Evolutionary conservation across 1,284 basidiomycete species (phyloP).

Genomic region (Ustilago tritici): DNA sequence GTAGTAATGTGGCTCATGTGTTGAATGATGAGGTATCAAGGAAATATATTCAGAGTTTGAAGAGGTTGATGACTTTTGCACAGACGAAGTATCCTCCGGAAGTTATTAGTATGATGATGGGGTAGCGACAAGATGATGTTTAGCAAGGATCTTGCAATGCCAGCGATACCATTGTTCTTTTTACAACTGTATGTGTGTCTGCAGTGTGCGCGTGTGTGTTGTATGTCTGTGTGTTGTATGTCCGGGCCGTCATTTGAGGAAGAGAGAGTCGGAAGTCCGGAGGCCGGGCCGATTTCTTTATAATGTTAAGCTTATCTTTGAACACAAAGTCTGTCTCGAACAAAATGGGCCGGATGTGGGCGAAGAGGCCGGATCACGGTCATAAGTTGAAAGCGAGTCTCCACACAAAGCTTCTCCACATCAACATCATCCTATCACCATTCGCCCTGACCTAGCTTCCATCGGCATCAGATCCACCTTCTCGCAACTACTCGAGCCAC

Average conservation of each 20-base stretch:
- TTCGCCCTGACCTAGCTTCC: neutral
- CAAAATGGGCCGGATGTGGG: conserved; percentile 18
- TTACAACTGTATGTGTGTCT: neutral
- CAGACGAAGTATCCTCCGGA: conserved; percentile 62
- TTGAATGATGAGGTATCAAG: conserved; percentile 98
- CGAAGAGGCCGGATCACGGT: conserved; percentile 5
- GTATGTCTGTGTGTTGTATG: neutral
- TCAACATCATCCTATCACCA: conserved; percentile 3
- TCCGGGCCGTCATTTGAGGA: neutral
- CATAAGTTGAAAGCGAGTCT: conserved; percentile 14
- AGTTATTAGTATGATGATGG: conserved; percentile 62
- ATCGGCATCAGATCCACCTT: neutral
- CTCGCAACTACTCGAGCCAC: neutral
- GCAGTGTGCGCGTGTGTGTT: neutral
- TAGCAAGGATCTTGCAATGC: neutral
- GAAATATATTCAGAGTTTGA: conserved; percentile 98
- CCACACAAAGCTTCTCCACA: conserved; percentile 15
- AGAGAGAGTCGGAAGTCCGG: neutral
- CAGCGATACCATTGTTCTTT: neutral
- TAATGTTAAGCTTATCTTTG: neutral
- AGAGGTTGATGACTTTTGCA: conserved; percentile 75
- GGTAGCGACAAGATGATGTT: conserved; percentile 12
- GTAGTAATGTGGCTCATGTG: conserved; percentile 96
- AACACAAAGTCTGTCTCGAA: neutral
- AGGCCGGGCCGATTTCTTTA: too few species aligned